Evolutionary conservation across 1,139 yeast species (phyloP), one percentile per base, ranked within the genome.

Genomic region (Blastobotrys proliferans): DNA sequence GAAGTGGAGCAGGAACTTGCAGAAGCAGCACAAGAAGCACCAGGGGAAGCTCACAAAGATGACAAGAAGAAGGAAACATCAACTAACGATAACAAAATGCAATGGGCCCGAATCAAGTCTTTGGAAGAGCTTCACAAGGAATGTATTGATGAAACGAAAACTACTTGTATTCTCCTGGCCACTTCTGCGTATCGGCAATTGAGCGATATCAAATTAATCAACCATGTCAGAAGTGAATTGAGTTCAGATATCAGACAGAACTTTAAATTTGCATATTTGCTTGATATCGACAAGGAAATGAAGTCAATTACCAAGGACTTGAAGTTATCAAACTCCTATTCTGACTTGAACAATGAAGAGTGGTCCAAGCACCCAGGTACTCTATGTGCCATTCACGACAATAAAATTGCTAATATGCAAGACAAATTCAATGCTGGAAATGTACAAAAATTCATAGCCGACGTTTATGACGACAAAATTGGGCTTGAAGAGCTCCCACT

Each of bases 321-420:
- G 4, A 51, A 48, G 13, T 24, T 49, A 14, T 31, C 58, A 1
- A 61, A n/a, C n/a, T n/a, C 66, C 10, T 34, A 45, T 13, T 24
- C 29, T 16, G 35, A 28, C 22, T 41, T 25, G 11, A 39, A 19
- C 8, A 21, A 30, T 28, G 26, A 30, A 17, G 25, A 24, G 8
- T 39, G 41, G 42, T 38, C 43, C n/a, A n/a, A n/a, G 4, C 46
- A 43, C 21, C 14, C 22, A 22, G 43, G 33, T 4, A 33, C 46
- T 9, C n/a, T 43, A 17, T 43, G 32, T 3, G 34, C 27, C 4
- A 14, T 43, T n/a, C 14, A 29, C 24, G 27, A 29, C 16, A 24
- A 31, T 6, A 17, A 34, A 19, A 25, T 43, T 19, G 26, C 37
- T 21, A 43, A 43, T 24, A 6, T 40, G 13, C 22, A 38, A 4